Evolutionary conservation across 768 basidiomycete genomes (phyloP), one percentile per base, ranked within the genome.

Genomic region (Macrolepiota fuliginosa): DNA sequence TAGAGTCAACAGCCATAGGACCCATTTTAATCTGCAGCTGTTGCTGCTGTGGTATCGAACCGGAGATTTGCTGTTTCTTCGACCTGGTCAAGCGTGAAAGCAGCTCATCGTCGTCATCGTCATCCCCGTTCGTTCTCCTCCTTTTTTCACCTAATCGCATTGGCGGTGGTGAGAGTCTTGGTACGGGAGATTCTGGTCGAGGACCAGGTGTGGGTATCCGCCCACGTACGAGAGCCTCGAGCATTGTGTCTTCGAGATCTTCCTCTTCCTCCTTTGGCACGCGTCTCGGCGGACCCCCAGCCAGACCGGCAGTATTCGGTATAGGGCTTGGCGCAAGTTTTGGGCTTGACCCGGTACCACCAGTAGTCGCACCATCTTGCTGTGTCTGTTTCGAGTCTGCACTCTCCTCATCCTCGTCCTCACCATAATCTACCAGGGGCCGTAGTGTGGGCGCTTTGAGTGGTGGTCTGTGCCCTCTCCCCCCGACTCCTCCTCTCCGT

Each of bases 401-500:
- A 24, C 66, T 65, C 7, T 73, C 70, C 25, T 84, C 84, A 46
- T 89, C 88, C 19, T 89, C 89, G 49, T 92, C 90, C 27, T 90
- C 91, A 22, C 78, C 85, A 69, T 94, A 93, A 68, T 92, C 92
- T 32, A 91, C 82, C 54, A 94, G 77, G n/a, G 83, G 77, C 24
- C 80, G 79, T 11, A 90, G 74, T 24, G 81, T 75, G 24, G 85
- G 85, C 4, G 82, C 77, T 51, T 81, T 82, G 56, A 84, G 74
- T 35, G 76, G 81, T 60, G 74, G 80, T 59, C 82, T 78, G 58
- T 82, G 77, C 6, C 77, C 52, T 17, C 59, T 29, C n/a, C 76
- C 70, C 47, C 67, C 68, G 6, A 81, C 67, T 4, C 77, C 77
- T 27, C 74, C 70, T 32, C 85, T 77, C 58, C 86, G 86, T 72